Evolutionary conservation across 148 eudicot species (phyloP), one percentile per base, ranked within the genome.

Genomic region (Nyssa sinensis): DNA sequence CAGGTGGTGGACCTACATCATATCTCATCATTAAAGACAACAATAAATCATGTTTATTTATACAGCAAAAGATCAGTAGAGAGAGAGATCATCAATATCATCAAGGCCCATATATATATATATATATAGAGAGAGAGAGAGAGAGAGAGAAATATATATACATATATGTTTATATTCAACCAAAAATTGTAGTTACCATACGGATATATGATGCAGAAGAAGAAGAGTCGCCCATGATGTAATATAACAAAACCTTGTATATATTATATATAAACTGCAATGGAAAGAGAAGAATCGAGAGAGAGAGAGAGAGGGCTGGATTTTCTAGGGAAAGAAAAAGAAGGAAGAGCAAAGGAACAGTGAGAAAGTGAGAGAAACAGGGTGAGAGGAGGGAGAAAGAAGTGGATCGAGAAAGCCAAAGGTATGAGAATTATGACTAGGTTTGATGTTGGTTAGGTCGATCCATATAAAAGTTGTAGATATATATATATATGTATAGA

Each of bases 1-100:
- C 25, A 89, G 75, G 79, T 83, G 92, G 0, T 88, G 93, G 32
- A 89, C 93, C 93, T 86, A 63, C 47, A 17, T 23, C 57, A 58
- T 35, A 24, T 32, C 2, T 5, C 53, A 37, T 37, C 41, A 37
- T 3, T 37, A 4, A 37, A 37, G 5, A 4, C 41, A 37, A 3
- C 4, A 4, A 37, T 37, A 37, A 37, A 8, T 3, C 41, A n/a
- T n/a, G n/a, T n/a, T n/a, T n/a, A n/a, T n/a, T n/a, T n/a, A n/a
- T n/a, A n/a, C n/a, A n/a, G n/a, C n/a, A n/a, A n/a, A n/a, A n/a
- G n/a, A n/a, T n/a, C n/a, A n/a, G n/a, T n/a, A n/a, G n/a, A n/a
- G n/a, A n/a, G n/a, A n/a, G n/a, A n/a, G n/a, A n/a, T n/a, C n/a
- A n/a, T n/a, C n/a, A n/a, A n/a, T n/a, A n/a, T n/a, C n/a, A n/a